Base-by-base conservation (phyloP, 139 green algal species). In the Coccomyxa sp. region DNA sequence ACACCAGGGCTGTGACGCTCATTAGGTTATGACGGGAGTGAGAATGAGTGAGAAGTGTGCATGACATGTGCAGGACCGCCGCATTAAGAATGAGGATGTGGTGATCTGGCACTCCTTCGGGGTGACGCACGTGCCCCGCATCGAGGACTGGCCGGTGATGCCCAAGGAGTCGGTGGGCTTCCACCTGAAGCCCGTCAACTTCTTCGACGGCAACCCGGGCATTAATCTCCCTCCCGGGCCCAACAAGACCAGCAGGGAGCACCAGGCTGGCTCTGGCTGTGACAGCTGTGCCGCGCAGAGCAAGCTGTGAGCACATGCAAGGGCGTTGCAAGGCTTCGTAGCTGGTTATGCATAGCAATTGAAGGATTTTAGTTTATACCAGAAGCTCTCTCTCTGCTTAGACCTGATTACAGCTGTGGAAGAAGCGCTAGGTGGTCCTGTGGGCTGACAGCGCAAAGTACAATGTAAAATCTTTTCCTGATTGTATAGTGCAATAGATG, bases 61-160 rank as follows among this genome's bases (percentile, higher is more conserved):
- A n/a, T n/a, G n/a, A n/a, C 50, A 31, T 18, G 2, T 34, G 55
- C 85, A 90, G 82, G 83, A 97, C 85, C 72, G 80, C 40, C 50
- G 68, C 6, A 82, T 96, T 38, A 40, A 75, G 29, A 83, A 89
- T 39, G 73, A 82, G 31, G 90, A 95, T 79, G 86, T 89, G 16
- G 92, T 97, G 72, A 68, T 97, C n/a, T 97, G 93, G 92, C 93
- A 94, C 86, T 90, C 87, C 8, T 93, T 95, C 78, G 93, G 93
- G 16, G 82, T 97, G 4, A 97, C 92, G 0, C 94, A 97, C 78
- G 68, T 96, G 7, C 89, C 91, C n/a, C 82, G 91, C 77, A 22
- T 90, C 31, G 91, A 94, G 84, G 92, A 96, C 79, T 95, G 89
- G 75, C 93, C 93, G 6, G 89, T 97, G 44, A 97, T 97, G 93